Base-by-base conservation (phyloP, 768 basidiomycete species). In the Clathrus columnatus region DNA sequence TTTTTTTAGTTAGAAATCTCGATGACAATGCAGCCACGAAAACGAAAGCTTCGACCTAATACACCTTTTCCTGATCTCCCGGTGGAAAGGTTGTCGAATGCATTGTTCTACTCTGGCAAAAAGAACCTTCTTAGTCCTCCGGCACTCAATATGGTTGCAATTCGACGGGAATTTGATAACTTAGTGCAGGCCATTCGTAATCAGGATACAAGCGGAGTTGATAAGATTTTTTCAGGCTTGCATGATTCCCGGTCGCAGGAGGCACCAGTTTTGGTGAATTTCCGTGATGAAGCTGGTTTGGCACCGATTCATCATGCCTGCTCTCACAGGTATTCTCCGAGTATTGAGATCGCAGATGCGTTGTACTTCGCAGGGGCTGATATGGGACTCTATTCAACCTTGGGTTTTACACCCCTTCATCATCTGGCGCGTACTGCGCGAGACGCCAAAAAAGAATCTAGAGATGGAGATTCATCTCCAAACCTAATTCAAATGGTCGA, bases 321-420 rank as follows among this genome's bases (percentile, higher is more conserved):
- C 54, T 75, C 79, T 56, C 72, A 73, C 49, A 68, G 70, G 51
- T 67, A 70, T 21, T 30, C 18, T 29, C 86, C 84, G 2, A 84
- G 80, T 11, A 69, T 79, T 43, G 75, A 82, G 53, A 72, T 83
- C 52, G 72, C 89, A 57, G 85, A 90, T 59, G 76, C 80, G 23
- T 72, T 90, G 36, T 88, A 86, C 61, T 81, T 78, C 57, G 87
- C 86, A 29, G 87, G 87, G 46, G 85, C 85, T 20, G 87, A 90
- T 61, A 69, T 84, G 58, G 75, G 83, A 47, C 70, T 88, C 26
- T 87, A 86, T 67, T 87, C 85, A 48, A 87, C 47, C 83, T 83
- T 56, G 69, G 66, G 49, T 64, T 68, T 30, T 21, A 59, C 63
- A 18, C 61, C 61, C n/a, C 54, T 61, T 28, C 64, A 61, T 32